Evolutionary conservation across 176 grass and related monocot species (phyloP).

Genomic region (Ensete glaucum): DNA sequence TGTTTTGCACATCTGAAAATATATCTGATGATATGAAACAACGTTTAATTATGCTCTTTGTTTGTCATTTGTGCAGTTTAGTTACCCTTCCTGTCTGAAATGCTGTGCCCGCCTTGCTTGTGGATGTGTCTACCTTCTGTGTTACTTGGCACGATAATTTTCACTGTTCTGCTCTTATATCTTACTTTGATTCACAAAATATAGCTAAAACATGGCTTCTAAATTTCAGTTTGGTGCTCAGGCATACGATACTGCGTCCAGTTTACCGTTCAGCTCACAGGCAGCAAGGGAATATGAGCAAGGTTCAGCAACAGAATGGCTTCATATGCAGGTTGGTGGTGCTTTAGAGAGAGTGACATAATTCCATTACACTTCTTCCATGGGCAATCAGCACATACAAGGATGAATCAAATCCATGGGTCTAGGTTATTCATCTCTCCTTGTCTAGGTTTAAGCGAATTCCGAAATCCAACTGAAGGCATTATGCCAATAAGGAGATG

Average conservation of each 20-base stretch:
- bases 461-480: background rate
- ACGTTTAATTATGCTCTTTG: no score
- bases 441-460: background rate
- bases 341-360: constrained; percentile 75
- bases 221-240: constrained; percentile 37
- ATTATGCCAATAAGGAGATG: background rate
- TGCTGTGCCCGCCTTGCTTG: background rate
- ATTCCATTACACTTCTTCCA: background rate
- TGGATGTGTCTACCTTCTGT: background rate
- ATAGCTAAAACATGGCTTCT: constrained; percentile 2
- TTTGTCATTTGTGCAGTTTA: no score
- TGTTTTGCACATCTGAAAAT: background rate
- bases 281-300: constrained; percentile 52
- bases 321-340: constrained; percentile 83
- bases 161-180: background rate
- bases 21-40: no score
- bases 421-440: background rate
- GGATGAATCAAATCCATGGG: constrained; percentile 20
- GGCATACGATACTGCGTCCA: constrained; percentile 38
- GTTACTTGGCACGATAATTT: background rate
- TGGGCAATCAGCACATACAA: constrained; percentile 18
- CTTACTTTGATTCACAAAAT: background rate
- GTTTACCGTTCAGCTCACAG: constrained; percentile 51
- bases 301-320: constrained; percentile 52
- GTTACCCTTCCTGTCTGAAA: no score